Base-by-base conservation (phyloP, 805 yeast genomes). In the Candida pini region DNA sequence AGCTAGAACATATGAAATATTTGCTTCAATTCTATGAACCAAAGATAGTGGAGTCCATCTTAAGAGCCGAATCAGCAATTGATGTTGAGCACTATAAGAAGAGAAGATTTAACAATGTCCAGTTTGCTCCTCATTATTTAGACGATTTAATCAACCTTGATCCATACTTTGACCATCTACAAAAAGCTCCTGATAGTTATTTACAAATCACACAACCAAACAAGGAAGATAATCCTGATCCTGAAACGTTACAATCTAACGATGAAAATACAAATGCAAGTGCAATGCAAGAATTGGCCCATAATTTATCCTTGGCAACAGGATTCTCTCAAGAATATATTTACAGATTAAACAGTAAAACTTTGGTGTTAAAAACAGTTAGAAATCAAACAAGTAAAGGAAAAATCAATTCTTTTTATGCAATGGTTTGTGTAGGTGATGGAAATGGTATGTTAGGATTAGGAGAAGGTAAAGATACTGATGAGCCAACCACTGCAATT, bases 311-410 rank as follows among this genome's bases (percentile, higher is more conserved):
- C 19, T 60, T 70, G 33, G 68, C 81, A 44, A 81, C 90, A 0
- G 90, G 89, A 0, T 71, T 80, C 43, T 73, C 76, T 45, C 74
- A 71, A 36, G 58, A 66, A 26, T 84, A 78, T 56, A 75, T 85
- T 47, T 66, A 69, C 38, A 69, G 68, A 34, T 68, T 86, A 40
- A 68, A 69, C 36, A 77, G 76, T 48, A 77, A 81, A 54, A 83
- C 86, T 2, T 58, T 84, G 41, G 69, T 82, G 26, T 66, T 78
- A 66, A 88, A 86, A 62, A 68, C 84, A 33, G 97, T 90, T 18
- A 78, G 88, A 36, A 86, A 87, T 56, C 95, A 87, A 69, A 90
- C 97, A 2, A 78, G 87, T 26, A 85, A 86, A 67, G 97, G 97
- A 58, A 88, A 87, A 57, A 85, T 85, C 45, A 77, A 81, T 33